phyloP scores from a whole-genome alignment of 1,284 basidiomycete species.

The Fomitopsis schrenkii region DNA sequence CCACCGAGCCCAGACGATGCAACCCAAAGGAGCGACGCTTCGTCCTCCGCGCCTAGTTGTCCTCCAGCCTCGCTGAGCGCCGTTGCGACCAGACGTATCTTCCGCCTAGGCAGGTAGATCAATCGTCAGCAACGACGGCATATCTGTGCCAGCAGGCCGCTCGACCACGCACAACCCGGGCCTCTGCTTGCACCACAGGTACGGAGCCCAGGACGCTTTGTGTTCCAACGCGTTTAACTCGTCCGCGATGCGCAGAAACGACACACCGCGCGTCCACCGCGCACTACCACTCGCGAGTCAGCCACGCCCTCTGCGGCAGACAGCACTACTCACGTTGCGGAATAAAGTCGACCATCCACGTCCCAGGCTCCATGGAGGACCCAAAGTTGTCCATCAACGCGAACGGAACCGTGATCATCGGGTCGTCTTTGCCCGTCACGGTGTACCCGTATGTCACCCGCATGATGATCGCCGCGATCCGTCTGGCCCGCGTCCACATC shows the following conservation, averaged over 20 bases:
- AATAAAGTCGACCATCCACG: conserved; percentile 27
- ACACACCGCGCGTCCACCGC: conserved; percentile 26
- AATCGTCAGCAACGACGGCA: background rate
- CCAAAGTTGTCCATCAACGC: conserved; percentile 24
- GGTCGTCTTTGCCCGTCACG: conserved; percentile 20
- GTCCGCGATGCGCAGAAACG: conserved; percentile 19
- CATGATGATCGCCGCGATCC: conserved; percentile 23
- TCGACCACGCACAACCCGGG: conserved; percentile 21
- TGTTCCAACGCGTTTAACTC: conserved; percentile 16
- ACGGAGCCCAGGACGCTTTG: conserved; percentile 19
- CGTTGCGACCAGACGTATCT: background rate
- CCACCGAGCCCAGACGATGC: conserved; percentile 8
- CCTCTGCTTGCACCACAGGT: conserved; percentile 20
- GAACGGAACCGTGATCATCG: conserved; percentile 19
- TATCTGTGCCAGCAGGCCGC: too few species aligned
- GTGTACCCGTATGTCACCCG: conserved; percentile 26
- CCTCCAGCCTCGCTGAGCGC: background rate
- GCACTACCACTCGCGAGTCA: conserved; percentile 13
- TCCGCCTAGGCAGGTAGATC: background rate
- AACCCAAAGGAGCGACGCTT: background rate
- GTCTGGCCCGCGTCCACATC: background rate
- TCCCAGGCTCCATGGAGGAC: conserved; percentile 19
- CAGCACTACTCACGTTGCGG: conserved; percentile 18
- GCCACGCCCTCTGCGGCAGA: background rate
- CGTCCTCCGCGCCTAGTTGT: background rate